These are phyloP conservation scores for Sclerotinia trifoliorum DNA, from an alignment of 2,329 filamentous ascomycete genomes.

Conservation along the genomic window DNA sequence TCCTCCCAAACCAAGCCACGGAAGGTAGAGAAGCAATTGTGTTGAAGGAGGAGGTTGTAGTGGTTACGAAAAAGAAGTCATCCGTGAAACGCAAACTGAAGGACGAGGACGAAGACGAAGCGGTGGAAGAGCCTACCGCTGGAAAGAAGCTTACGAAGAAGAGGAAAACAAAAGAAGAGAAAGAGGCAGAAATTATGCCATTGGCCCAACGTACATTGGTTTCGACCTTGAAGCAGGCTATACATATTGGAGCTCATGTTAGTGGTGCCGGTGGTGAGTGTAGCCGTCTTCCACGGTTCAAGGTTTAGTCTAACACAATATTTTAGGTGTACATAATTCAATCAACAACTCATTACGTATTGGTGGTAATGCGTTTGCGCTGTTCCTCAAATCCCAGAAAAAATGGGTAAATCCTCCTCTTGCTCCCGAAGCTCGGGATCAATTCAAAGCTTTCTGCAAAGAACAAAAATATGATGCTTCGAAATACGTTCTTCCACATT, in stretches of 20 bases:
- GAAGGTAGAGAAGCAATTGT: background rate
- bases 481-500: constrained; percentile 81
- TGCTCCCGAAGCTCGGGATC: constrained; percentile 61
- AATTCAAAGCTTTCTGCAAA: constrained; percentile 68
- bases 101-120: constrained; percentile 30
- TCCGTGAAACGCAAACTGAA: constrained; percentile 35
- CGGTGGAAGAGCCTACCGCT: constrained; percentile 11
- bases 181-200: constrained; percentile 57
- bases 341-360: constrained; percentile 75
- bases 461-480: constrained; percentile 69
- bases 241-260: constrained; percentile 91
- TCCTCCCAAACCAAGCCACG: background rate
- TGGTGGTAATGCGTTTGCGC: constrained; percentile 87
- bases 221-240: constrained; percentile 60
- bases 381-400: constrained; percentile 94
- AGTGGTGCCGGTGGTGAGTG: constrained; percentile 76
- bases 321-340: constrained; percentile 80
- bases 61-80: constrained; percentile 27
- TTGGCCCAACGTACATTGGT: constrained; percentile 67
- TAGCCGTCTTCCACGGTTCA: constrained; percentile 14
- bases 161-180: constrained; percentile 57
- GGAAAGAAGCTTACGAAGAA: constrained; percentile 42
- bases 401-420: constrained; percentile 89
- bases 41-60: background rate
- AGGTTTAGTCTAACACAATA: constrained; percentile 9